phyloP scores from a whole-genome alignment of 768 basidiomycete genomes.

The Mycena pura region DNA sequence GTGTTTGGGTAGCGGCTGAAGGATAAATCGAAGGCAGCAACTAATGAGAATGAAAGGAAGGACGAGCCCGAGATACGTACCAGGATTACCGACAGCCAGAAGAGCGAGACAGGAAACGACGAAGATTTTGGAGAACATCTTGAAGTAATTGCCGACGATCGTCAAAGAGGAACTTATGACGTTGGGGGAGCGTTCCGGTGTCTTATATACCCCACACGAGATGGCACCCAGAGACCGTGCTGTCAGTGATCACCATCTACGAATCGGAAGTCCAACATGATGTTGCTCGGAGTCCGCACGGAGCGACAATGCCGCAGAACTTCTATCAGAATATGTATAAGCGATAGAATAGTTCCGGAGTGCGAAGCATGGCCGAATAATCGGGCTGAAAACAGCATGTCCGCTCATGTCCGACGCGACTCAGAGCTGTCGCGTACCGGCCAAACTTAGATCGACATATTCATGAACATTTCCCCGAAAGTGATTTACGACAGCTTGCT shows the following conservation, averaged over 20 bases:
- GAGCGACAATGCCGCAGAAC: no score
- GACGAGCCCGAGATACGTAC: background rate
- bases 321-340: no score
- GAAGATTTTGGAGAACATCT: slow-evolving; percentile 2
- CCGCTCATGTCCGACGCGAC: no score
- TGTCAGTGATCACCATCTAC: slow-evolving; percentile 4
- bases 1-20: slow-evolving; percentile 2
- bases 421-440: no score
- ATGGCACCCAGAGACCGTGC: background rate
- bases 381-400: no score
- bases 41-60: background rate
- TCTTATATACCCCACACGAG: slow-evolving; percentile 7
- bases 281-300: no score
- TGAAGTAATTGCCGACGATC: background rate
- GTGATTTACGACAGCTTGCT: no score
- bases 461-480: no score
- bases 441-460: no score
- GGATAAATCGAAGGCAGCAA: background rate
- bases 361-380: no score
- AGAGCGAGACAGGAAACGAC: slow-evolving; percentile 4
- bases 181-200: background rate
- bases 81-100: slow-evolving; percentile 5
- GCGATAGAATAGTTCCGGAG: no score
- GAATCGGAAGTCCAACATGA: no score
- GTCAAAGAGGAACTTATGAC: background rate